These are phyloP conservation scores for Psilocybe azurescens DNA, from an alignment of 768 basidiomycete species.

Conservation along the genomic window DNA sequence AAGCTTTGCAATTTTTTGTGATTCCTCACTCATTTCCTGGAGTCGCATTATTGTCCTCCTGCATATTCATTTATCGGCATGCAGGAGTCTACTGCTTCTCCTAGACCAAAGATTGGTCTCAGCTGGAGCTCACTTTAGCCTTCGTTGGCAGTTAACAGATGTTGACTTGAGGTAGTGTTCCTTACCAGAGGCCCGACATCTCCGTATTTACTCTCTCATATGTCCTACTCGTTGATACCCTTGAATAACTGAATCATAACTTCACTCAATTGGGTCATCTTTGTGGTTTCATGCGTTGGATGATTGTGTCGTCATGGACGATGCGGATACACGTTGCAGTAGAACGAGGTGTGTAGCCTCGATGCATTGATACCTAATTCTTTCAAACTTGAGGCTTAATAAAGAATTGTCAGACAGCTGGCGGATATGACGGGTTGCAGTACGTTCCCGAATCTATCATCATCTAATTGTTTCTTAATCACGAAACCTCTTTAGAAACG, in stretches of 20 bases:
- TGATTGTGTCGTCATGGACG: no score
- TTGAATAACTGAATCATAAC: neutral
- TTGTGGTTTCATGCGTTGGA: no score
- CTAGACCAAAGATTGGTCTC: slow-evolving; percentile 26
- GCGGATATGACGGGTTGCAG: no score
- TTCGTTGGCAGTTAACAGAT: slow-evolving; percentile 21
- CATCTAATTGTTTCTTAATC: no score
- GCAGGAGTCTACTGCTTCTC: slow-evolving; percentile 33
- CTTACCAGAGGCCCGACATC: slow-evolving; percentile 33
- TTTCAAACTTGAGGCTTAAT: no score
- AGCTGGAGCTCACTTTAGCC: slow-evolving; percentile 33
- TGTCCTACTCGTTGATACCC: neutral
- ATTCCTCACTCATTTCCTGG: slow-evolving; percentile 30
- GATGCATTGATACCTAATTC: no score
- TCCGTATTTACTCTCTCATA: slow-evolving; percentile 1
- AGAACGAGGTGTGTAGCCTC: no score
- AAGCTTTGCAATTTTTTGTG: slow-evolving; percentile 13
- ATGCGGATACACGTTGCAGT: no score
- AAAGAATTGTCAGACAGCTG: no score
- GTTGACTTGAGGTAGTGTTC: slow-evolving; percentile 32
- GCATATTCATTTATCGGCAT: slow-evolving; percentile 25
- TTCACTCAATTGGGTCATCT: neutral
- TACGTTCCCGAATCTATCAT: no score
- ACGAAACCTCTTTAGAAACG: no score
- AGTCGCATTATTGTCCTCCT: slow-evolving; percentile 35